These are phyloP conservation scores for Bipolaris bicolor DNA, from an alignment of 2,329 filamentous ascomycete species.

Conservation along the genomic window DNA sequence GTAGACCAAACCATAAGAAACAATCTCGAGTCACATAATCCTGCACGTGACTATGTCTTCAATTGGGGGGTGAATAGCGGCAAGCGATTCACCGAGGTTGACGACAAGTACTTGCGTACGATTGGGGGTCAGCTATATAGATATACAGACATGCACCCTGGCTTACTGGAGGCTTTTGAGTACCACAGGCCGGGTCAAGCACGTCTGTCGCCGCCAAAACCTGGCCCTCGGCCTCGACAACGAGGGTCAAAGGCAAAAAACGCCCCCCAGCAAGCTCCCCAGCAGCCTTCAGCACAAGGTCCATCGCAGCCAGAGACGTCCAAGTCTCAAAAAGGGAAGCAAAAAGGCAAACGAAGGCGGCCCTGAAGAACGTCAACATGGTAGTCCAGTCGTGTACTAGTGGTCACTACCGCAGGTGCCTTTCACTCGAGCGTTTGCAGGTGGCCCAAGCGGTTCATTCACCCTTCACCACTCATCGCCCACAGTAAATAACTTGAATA, in stretches of 20 bases:
- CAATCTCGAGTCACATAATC: constrained; percentile 1
- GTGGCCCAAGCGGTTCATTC: constrained; percentile 2
- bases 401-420: not conserved
- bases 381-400: constrained; percentile 7
- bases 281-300: not conserved
- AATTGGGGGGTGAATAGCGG: constrained; percentile 26
- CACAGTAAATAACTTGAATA: not conserved
- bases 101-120: constrained; percentile 30
- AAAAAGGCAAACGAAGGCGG: constrained; percentile 21
- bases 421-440: constrained; percentile 2
- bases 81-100: constrained; percentile 25
- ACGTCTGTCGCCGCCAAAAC: constrained; percentile 7
- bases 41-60: constrained; percentile 30
- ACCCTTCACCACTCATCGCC: not conserved
- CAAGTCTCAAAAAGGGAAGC: constrained; percentile 14
- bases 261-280: not conserved
- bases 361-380: constrained; percentile 27
- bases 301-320: constrained; percentile 7
- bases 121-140: constrained; percentile 30
- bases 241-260: not conserved
- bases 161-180: constrained; percentile 32
- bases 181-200: constrained; percentile 29
- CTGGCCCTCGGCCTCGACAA: not conserved
- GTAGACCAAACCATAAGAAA: constrained; percentile 1
- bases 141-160: constrained; percentile 26